These are phyloP conservation scores for Alternaria brassicicola DNA, from an alignment of 2,329 filamentous ascomycete species.

Conservation along the genomic window DNA sequence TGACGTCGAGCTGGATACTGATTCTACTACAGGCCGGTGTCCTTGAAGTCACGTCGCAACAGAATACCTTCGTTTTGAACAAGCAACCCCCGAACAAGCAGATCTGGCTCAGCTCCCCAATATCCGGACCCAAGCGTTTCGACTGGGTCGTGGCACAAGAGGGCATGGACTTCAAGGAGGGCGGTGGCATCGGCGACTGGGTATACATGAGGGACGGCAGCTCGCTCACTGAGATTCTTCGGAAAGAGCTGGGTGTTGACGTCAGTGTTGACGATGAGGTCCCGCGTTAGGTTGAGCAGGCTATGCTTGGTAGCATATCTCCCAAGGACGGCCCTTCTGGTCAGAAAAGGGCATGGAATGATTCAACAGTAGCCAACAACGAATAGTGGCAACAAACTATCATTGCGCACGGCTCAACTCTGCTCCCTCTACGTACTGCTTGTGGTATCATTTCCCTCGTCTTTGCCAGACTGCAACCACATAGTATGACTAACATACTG, in stretches of 20 bases:
- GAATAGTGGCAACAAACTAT: background rate
- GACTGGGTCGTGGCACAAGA: conserved; percentile 83
- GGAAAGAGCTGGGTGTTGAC: conserved; percentile 75
- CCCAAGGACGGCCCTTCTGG: background rate
- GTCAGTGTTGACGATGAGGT: conserved; percentile 39
- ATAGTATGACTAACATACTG: conserved; percentile 4
- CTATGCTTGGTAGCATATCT: background rate
- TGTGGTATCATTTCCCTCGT: background rate
- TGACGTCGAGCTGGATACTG: conserved; percentile 4
- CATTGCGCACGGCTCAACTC: background rate
- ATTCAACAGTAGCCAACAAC: conserved; percentile 5
- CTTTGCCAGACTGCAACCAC: background rate
- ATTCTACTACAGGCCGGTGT: conserved; percentile 75
- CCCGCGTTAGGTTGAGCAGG: conserved; percentile 30
- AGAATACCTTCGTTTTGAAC: conserved; percentile 87
- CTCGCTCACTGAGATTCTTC: conserved; percentile 73
- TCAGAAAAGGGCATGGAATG: background rate
- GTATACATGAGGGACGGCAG: conserved; percentile 85
- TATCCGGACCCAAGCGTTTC: conserved; percentile 90
- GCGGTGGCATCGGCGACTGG: conserved; percentile 76
- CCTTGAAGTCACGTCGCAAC: conserved; percentile 73
- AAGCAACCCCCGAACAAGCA: conserved; percentile 98
- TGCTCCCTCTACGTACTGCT: background rate
- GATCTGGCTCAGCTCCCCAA: conserved; percentile 93
- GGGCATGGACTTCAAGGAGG: conserved; percentile 78